Evolutionary conservation across 805 yeast genomes (phyloP), one percentile per base, ranked within the genome.

Genomic region (Tetrapisispora nanseiensis): DNA sequence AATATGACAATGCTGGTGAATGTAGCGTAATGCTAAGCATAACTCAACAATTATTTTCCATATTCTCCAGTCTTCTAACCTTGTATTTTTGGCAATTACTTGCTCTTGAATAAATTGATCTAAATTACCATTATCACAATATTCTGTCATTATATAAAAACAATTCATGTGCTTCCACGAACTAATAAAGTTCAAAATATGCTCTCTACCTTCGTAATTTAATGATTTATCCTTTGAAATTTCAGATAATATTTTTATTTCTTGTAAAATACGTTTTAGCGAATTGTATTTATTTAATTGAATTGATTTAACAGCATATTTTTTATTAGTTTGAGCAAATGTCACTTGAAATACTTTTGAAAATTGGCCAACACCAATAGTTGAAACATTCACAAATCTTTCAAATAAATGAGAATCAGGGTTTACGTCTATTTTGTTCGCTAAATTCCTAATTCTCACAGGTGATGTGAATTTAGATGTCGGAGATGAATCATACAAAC

Each of bases 11-110:
- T 77, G 70, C 54, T 70, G 72, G 59, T 92, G 98, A 37, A 92
- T 80, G 58, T 78, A 87, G 49, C 76, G 71, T 46, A 92, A 66
- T 0, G 97, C 98, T 54, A 76, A 71, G 33, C 86, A 64, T 15
- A 89, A 70, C 59, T 90, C 98, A 40, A 82, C 80, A 50, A 92
- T 68, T 35, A 92, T 90, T 65, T 92, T 92, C 98, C 98, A 92
- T 32, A 90, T 89, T 52, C 98, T 74, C 82, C 96, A 92, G 61
- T 92, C 98, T 58, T 92, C 98, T 40, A 92, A 70, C 26, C 62
- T 51, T 20, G 51, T 50, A 21, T 61, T 55, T 52, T 80, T 80
- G 24, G 85, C 75, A 32, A 80, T 72, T 38, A 81, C 78, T 19
- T 86, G 86, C 58, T 79, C 81, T 50, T 84, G 94, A 41, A 92